These are phyloP conservation scores for Pharnaceum exiguum DNA, from an alignment of 148 eudicot genomes.

Conservation along the genomic window DNA sequence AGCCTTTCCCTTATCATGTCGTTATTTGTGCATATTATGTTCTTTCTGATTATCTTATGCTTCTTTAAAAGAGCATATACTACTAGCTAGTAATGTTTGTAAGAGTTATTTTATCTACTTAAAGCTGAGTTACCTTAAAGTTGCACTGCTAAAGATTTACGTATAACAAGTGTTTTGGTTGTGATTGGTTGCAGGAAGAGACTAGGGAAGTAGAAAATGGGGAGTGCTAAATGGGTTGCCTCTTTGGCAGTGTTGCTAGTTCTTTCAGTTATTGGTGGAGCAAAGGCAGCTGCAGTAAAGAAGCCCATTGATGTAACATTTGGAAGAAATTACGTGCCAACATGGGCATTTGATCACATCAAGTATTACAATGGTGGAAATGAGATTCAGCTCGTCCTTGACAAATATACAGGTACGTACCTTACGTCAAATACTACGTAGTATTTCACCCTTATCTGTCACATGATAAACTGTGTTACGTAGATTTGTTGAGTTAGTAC, in stretches of 20 bases:
- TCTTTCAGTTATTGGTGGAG: constrained; percentile 10
- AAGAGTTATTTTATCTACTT: too few relatives aligned
- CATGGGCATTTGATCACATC: constrained; percentile 85
- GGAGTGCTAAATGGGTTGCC: not conserved
- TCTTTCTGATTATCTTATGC: too few relatives aligned
- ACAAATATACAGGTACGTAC: constrained; percentile 55
- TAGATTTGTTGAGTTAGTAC: not conserved
- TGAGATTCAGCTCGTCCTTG: constrained; percentile 59
- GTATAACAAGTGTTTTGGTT: too few relatives aligned
- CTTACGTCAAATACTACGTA: not conserved
- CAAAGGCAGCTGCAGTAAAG: constrained; percentile 36
- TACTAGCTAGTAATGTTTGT: too few relatives aligned
- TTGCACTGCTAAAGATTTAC: too few relatives aligned
- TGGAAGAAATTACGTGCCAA: constrained; percentile 62
- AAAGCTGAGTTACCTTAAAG: too few relatives aligned
- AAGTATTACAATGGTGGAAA: constrained; percentile 66
- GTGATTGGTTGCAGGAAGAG: too few relatives aligned
- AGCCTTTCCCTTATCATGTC: too few relatives aligned
- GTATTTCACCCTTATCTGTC: not conserved
- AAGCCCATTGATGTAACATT: constrained; percentile 58
- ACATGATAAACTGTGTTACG: not conserved
- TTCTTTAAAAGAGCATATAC: too few relatives aligned
- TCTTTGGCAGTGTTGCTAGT: not conserved
- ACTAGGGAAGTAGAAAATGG: too few relatives aligned
- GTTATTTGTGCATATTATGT: too few relatives aligned